Base-by-base conservation (phyloP, 2,329 filamentous ascomycete species). In the Monilinia fructigena region DNA sequence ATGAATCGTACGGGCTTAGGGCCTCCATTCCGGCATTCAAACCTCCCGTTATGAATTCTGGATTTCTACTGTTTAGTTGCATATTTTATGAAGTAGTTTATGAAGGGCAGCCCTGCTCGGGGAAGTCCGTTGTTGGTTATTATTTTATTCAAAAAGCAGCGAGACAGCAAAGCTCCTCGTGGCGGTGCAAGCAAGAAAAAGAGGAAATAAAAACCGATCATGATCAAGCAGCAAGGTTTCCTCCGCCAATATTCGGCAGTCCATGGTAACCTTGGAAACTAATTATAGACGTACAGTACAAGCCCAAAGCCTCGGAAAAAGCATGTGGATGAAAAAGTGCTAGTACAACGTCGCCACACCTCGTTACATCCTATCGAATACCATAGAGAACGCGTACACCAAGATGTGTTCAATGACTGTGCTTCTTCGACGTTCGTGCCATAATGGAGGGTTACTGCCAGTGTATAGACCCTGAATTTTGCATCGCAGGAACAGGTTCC, bases 401-500 rank as follows among this genome's bases (percentile, higher is more conserved):
- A 42, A 65, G 42, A 65, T 48, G 4, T 38, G 31, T 10, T 59
- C 31, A 28, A 47, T 38, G n/a, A 38, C 63, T 40, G 63, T 65
- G 31, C 54, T 63, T 40, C 63, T 59, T 18, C 55, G 54, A 65
- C 54, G 63, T 65, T 59, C 63, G 59, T 65, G 63, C 63, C 50
- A 54, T 65, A n/a, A 61, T 28, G 18, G 26, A 8, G 20, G 45
- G 45, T 38, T 47, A 26, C n/a, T 61, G 28, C 31, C 45, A 61
- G 58, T 47, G 18, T 61, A 50, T 38, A 50, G 58, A 61, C 58
- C 58, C 58, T 61, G 58, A 61, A 52, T 50, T 61, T 61, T 61
- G 54, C 50, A 65, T 65, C 45, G 54, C 63, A 65, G 63, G 63
- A 50, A 59, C 42, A 53, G 42, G 26, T 47, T 26, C 20, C 40